Evolutionary conservation across 2,329 filamentous ascomycete species (phyloP), one percentile per base, ranked within the genome.

Genomic region (Arachnopeziza araneosa): DNA sequence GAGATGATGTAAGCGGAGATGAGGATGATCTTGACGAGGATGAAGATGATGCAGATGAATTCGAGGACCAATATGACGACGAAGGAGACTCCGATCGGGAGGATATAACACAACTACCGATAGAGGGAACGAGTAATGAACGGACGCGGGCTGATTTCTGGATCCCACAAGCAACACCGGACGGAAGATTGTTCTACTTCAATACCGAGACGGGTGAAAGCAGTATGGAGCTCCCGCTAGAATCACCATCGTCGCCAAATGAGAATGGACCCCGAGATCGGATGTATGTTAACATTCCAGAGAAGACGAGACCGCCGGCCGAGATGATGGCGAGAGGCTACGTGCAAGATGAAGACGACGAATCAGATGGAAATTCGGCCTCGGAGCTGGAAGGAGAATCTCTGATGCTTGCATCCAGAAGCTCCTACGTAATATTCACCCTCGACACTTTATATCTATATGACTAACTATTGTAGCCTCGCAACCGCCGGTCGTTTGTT

Each of bases 171-270:
- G 95, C 93, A 17, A 99, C 95, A 0, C 85, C 91, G 1, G 93
- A 98, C 73, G 95, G 95, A 57, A 84, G 93, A 59, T 77, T 99
- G 24, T 99, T 96, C 76, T 99, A 98, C 77, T 98, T 96, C 81
- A 99, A 99, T 75, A 98, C 93, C 64, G 86, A 97, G 78, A 99
- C 95, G 0, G 93, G 93, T 58, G 91, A 96, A 70, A 96, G 90
- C 71, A 96, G 90, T 64, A 95, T 93, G 85, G 95, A 99, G 73
- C 79, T 99, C 62, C 95, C 95, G 1, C 81, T 99, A 24, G 95
- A 99, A 73, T 93, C 93, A 19, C 93, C 95, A 1, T 86, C 86
- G 0, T 91, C 89, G 7, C 76, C 85, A 21, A 88, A 85, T 65
- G 95, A 99, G 75, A 89, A 83, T 58, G 93, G 93, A 1, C 95